Conservation (phyloP, 2,329 filamentous ascomycete genomes). For the Dothideomycetes sp. region DNA sequence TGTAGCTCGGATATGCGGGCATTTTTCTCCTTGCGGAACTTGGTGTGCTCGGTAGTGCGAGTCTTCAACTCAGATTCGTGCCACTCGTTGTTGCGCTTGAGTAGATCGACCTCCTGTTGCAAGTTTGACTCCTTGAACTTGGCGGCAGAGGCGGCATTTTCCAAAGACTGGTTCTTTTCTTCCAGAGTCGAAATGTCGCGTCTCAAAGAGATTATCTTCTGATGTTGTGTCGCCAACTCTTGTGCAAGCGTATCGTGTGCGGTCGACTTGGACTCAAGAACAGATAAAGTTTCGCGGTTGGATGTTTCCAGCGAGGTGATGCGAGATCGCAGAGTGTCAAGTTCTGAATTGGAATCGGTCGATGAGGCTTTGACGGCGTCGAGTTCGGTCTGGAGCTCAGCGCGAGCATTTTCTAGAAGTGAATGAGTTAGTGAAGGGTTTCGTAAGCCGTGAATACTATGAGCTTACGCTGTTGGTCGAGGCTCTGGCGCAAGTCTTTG, state of each 20-base stretch:
- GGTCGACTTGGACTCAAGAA: slow-evolving; percentile 81
- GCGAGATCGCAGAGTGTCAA: slow-evolving; percentile 68
- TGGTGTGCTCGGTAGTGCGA: slow-evolving; percentile 76
- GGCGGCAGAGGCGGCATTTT: slow-evolving; percentile 67
- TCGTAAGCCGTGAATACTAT: slow-evolving; percentile 12
- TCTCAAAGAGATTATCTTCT: slow-evolving; percentile 74
- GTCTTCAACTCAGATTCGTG: slow-evolving; percentile 85
- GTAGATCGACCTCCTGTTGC: slow-evolving; percentile 80
- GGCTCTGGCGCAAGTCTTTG: slow-evolving; percentile 68
- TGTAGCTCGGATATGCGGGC: slow-evolving; percentile 81
- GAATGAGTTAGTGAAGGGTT: slow-evolving; percentile 15
- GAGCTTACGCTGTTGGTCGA: slow-evolving; percentile 66
- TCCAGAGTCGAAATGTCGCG: slow-evolving; percentile 76
- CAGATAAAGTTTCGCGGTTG: slow-evolving; percentile 79
- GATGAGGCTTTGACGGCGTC: slow-evolving; percentile 67
- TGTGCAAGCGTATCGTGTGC: slow-evolving; percentile 78
- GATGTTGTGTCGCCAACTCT: slow-evolving; percentile 79
- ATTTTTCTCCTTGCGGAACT: slow-evolving; percentile 90
- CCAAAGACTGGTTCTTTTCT: slow-evolving; percentile 72
- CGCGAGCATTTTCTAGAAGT: slow-evolving; percentile 60
- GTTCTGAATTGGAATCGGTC: slow-evolving; percentile 62
- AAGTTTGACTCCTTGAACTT: slow-evolving; percentile 87
- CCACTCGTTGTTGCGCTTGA: slow-evolving; percentile 88
- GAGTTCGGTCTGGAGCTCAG: slow-evolving; percentile 71
- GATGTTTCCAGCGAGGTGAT: slow-evolving; percentile 82